Evolutionary conservation across 2,329 filamentous ascomycete species (phyloP), one percentile per base, ranked within the genome.

Genomic region (Aspergillus sp.): DNA sequence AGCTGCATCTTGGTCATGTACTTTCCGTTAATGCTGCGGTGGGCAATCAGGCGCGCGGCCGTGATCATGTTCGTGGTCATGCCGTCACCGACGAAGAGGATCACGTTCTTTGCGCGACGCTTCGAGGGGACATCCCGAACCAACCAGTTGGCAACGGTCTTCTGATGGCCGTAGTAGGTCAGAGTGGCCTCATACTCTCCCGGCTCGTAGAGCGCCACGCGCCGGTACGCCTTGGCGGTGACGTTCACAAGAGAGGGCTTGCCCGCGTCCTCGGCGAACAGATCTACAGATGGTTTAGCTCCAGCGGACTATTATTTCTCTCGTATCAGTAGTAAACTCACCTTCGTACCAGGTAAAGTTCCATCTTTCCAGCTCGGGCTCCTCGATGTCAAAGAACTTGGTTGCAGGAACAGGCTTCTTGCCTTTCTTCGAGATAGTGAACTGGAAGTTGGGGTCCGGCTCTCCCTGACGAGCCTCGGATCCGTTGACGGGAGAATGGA

Each of bases 21-120:
- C 70, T 88, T 89, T 61, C 90, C 90, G 66, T 95, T 94, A 78
- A 93, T 81, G 60, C 81, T 87, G 77, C 90, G 88, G 78, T 95
- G 90, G 16, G 81, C 89, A 50, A 95, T 85, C 51, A 94, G 78
- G 59, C 90, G 87, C 49, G 89, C 89, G 40, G 90, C 90, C 34
- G 71, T 74, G 55, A 74, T 73, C 71, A 74, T 75, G 58, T 73
- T 74, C 14, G 71, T 75, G 3, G 80, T 83, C 80, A 82, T 82
- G 25, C 80, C 82, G 52, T 84, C 81, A 68, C 90, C 90, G 58
- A 95, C 89, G 74, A 94, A 95, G 58, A 94, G 80, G 62, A 94
- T 84, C 59, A 94, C 84, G 60, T 94, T 94, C 82, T 92, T 94
- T 36, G 89, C 86, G 76, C 84, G 89, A 72, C 88, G 86, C 69